Evolutionary conservation across 1,284 basidiomycete species (phyloP), one percentile per base, ranked within the genome.

Genomic region (Ustilago xerochloae): DNA sequence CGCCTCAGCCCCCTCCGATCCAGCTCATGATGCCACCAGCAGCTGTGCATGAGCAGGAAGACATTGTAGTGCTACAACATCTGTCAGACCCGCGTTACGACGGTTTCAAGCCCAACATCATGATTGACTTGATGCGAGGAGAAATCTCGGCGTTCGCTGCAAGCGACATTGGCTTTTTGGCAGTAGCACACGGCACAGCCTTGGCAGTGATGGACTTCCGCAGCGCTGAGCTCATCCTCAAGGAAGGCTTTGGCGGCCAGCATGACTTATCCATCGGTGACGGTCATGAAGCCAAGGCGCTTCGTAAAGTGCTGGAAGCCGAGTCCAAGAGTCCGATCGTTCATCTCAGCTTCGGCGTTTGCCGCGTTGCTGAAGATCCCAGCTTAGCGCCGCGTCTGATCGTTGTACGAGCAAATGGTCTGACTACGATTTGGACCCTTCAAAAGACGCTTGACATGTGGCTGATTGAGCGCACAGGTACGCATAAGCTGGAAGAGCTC

Each of bases 51-150:
- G 69, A 72, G 26, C 46, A 36, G 13, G 69, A 72, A 12, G 69
- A 72, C 24, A 48, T 72, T 16, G 51, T 72, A 5, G 30, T 63
- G 9, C 60, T 81, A 9, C 67, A 75, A 6, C 62, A 72, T 15
- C 48, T 75, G 18, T 57, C 68, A 6, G 62, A 75, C 30, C 66
- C 69, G 35, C 46, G 49, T 3, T 49, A 52, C 24, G 66, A 77
- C 33, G 81, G 81, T 0, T 83, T 83, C 77, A 80, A 83, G 58
- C 78, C 81, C 12, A 74, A 77, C 43, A 41, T 75, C 18, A 47
- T 83, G 50, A 33, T 83, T 2, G 74, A 80, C 26, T 58, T 74
- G 13, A 58, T 71, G 57, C 81, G 81, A 4, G 78, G 80, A 15
- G 67, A 75, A 28, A 53, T 79, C 8, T 75, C 78, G 3, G 63